Evolutionary conservation across 768 basidiomycete genomes (phyloP).

Genomic region (Fomitopsis pulvina): DNA sequence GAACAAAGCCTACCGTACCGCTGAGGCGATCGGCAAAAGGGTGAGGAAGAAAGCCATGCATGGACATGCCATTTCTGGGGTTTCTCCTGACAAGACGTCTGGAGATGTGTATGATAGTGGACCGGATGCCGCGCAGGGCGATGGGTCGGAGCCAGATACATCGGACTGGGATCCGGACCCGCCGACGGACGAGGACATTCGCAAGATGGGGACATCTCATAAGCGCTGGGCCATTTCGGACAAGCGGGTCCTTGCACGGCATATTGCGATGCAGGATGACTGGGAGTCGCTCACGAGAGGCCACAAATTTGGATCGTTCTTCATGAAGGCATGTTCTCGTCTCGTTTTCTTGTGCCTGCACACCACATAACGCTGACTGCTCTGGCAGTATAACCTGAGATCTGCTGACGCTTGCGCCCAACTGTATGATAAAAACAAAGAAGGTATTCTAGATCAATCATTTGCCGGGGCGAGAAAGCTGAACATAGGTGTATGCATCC

Average conservation of each 20-base stretch:
- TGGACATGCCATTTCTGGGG: no score
- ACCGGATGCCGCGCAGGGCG: neutral
- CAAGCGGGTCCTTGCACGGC: neutral
- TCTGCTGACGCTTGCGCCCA: constrained; percentile 54
- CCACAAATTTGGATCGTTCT: neutral
- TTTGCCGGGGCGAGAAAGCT: no score
- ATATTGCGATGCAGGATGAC: constrained; percentile 17
- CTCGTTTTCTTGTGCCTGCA: no score
- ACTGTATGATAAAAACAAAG: constrained; percentile 47
- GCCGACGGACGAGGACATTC: constrained; percentile 19
- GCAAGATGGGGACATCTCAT: constrained; percentile 62
- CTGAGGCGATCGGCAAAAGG: no score
- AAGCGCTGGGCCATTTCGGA: no score
- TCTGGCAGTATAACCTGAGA: no score
- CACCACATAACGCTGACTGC: no score
- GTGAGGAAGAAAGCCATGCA: no score
- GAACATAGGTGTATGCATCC: no score
- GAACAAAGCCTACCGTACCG: constrained; percentile 40
- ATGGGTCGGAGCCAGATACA: neutral
- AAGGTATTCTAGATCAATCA: no score
- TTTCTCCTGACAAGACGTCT: no score
- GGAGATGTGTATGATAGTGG: no score
- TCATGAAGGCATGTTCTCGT: neutral
- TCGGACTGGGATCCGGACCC: constrained; percentile 1
- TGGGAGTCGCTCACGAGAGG: neutral